Conservation (phyloP, 371 early-diverging fungal species). For the Coemansia sp. region DNA sequence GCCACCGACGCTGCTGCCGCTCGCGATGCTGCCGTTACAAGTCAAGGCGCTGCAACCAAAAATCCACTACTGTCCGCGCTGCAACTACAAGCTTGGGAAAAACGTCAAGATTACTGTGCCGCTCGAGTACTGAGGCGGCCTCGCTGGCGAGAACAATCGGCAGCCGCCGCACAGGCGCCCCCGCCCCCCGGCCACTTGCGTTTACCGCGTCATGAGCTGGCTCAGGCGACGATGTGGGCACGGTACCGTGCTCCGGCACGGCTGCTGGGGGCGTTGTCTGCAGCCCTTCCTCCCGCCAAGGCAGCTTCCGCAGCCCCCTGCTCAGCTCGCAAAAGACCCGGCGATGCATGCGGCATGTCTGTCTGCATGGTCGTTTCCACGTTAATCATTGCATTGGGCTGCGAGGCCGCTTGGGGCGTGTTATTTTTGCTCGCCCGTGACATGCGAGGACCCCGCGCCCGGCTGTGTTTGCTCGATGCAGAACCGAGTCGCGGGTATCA, state of each 20-base stretch:
- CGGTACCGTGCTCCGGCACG: not conserved
- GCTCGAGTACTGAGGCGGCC: not conserved
- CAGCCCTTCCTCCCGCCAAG: not conserved
- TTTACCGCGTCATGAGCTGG: conserved; percentile 1
- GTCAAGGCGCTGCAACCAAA: conserved; percentile 28
- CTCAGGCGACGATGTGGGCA: not conserved
- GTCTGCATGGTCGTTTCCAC: conserved; percentile 3
- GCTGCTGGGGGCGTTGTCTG: not conserved
- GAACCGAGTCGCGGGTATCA: not conserved
- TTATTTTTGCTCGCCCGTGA: conserved; percentile 1
- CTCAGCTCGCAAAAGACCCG: not conserved
- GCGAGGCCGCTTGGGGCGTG: not conserved
- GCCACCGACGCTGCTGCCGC: conserved; percentile 26
- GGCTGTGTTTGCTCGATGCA: not conserved
- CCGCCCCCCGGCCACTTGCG: not conserved
- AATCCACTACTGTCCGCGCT: conserved; percentile 34
- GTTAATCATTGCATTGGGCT: conserved; percentile 1
- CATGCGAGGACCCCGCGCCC: not conserved
- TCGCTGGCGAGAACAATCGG: conserved; percentile 4
- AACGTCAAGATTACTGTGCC: conserved; percentile 33
- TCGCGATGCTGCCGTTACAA: conserved; percentile 41
- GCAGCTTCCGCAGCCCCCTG: no score
- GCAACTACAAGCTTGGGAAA: conserved; percentile 44
- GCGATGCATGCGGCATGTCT: conserved; percentile 6
- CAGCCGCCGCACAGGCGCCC: conserved; percentile 1